Base-by-base conservation (phyloP, 225 moss, liverwort and hornwort genomes). In the Ulota crispa region DNA sequence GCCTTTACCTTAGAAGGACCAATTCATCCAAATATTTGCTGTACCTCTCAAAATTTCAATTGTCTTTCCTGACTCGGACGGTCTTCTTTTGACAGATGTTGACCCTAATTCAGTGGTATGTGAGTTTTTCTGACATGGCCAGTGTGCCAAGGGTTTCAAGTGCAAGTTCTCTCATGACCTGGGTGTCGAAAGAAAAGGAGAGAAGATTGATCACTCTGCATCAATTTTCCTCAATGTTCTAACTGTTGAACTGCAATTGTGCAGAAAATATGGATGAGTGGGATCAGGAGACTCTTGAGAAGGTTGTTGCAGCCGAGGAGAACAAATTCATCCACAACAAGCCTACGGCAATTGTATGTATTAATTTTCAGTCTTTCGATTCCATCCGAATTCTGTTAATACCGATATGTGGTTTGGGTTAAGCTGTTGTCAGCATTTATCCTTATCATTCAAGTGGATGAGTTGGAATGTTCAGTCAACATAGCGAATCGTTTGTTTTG, bases 61-160 rank as follows among this genome's bases (percentile, higher is more conserved):
- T 27, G 7, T 39, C 0, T 64, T 14, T 34, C 15, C 13, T 81
- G 39, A 81, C 28, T 36, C 5, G 2, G n/a, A n/a, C 26, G 30
- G 24, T 36, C 23, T 64, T n/a, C 69, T 57, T 67, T 68, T 65
- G 78, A 69, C 91, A 97, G 95, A 95, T 81, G 96, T 99, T 78
- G 99, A 99, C 80, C 99, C 99, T 18, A 96, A 96, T 54, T 99
- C 94, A n/a, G 88, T 99, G 7, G 99, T 96, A 16, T 99, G 98
- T 68, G 98, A 96, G 80, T 99, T 95, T 79, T 99, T 96, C 77
- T 89, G 93, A 62, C 98, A 93, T 37, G 98, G 94, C 52, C 95
- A 99, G 76, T 96, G 96, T 61, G 92, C 92, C 37, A 99, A 99
- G 87, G 98, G 99, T 6, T 96, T 92, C 75, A 96, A 99, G 86